Evolutionary conservation across 2,329 filamentous ascomycete genomes (phyloP).

Genomic region (Xylaria polymorpha): DNA sequence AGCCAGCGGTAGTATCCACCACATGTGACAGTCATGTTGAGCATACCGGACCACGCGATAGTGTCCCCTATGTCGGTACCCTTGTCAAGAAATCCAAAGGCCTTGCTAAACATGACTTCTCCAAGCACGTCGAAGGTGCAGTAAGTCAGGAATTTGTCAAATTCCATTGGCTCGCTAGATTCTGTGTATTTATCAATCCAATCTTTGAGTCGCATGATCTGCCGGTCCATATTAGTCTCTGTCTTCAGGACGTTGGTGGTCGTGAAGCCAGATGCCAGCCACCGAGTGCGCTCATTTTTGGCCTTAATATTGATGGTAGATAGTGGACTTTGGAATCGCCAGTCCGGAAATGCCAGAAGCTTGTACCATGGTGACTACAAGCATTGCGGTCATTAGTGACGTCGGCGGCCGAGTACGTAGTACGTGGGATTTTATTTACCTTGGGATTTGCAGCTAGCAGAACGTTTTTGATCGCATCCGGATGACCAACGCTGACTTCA

Average conservation of each 20-base stretch:
- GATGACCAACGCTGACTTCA: constrained; percentile 58
- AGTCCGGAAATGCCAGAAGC: constrained; percentile 54
- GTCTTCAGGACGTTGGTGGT: constrained; percentile 49
- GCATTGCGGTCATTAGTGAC: constrained; percentile 31
- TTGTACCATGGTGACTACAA: constrained; percentile 48
- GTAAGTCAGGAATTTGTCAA: constrained; percentile 44
- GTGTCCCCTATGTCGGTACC: constrained; percentile 46
- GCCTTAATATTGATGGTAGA: constrained; percentile 52
- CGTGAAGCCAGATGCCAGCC: constrained; percentile 50
- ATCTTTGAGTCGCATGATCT: constrained; percentile 37
- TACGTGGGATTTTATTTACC: constrained; percentile 38
- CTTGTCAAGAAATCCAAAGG: constrained; percentile 48
- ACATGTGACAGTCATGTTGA: constrained; percentile 23
- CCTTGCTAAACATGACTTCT: constrained; percentile 49
- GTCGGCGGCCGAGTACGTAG: constrained; percentile 14
- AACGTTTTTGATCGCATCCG: constrained; percentile 54
- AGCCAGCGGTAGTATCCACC: constrained; percentile 33
- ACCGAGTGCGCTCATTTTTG: constrained; percentile 51
- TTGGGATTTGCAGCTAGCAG: constrained; percentile 51
- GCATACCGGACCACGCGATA: constrained; percentile 33
- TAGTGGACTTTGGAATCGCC: constrained; percentile 55
- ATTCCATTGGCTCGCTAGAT: constrained; percentile 31
- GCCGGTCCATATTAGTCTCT: constrained; percentile 38
- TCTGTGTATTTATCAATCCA: constrained; percentile 41
- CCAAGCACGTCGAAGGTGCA: constrained; percentile 51